Evolutionary conservation across 1,284 basidiomycete genomes (phyloP), one percentile per base, ranked within the genome.

Genomic region (Tilletia indica): DNA sequence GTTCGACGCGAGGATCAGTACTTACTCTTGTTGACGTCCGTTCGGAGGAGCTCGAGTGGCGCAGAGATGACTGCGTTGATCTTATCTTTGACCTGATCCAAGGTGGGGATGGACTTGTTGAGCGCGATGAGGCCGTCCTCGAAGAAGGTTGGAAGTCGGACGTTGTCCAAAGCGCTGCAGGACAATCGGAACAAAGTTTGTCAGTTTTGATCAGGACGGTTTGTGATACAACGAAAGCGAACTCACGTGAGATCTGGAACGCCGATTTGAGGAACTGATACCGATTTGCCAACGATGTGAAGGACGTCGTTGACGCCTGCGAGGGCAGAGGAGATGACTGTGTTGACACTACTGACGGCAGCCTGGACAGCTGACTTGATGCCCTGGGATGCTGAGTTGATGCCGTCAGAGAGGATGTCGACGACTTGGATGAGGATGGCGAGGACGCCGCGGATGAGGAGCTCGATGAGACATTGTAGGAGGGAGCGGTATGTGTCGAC

Each of bases 401-500:
- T 91, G 36, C 87, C 86, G 88, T 39, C 90, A 87, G 21, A 93
- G 85, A 70, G 73, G 34, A 80, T 56, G 73, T 92, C 86, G 1
- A 94, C 91, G 5, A 92, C 93, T 64, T 86, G 87, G 69, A 97
- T 93, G 21, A 97, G 85, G 68, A 97, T 86, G 36, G 90, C 88
- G 48, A 99, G 86, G 1, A 89, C 90, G 16, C 93, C 93, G 31
- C 90, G 89, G 2, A 99, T 90, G 14, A 93, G 89, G 64, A 98
- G 87, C 86, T 97, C 93, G 76, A 97, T 86, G 76, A 96, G 93
- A 85, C 95, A 98, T 68, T 97, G 87, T 77, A 97, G 90, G 1
- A 94, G 91, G 3, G 92, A 93, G 49, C 93, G 90, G 84, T 97
- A 99, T 69, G 91, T 89, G 85, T 94, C 91, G 78, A 97, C 89